Percentiles rank a stretch among this genome's conserved stretches.
Conservation (phyloP, 108 stramenopile species). For the Pseudonitzschia multistriata region DNA sequence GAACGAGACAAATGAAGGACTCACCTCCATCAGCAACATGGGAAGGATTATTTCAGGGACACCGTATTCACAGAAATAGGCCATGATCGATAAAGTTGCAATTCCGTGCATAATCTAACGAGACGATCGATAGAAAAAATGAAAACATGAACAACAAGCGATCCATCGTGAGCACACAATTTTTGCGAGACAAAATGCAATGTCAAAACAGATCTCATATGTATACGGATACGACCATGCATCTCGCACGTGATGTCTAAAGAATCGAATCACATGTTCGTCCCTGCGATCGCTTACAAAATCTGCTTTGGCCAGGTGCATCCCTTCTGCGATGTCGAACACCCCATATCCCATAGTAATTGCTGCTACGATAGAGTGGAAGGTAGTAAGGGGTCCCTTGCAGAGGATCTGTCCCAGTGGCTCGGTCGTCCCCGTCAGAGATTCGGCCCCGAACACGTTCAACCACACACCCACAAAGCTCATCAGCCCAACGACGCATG, state of each 20-base stretch:
- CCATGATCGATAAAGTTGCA: constrained; percentile 51
- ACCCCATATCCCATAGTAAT: constrained; percentile 60
- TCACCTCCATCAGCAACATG: constrained; percentile 61
- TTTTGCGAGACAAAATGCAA: neutral
- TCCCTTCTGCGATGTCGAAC: constrained; percentile 56
- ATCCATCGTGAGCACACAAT: neutral
- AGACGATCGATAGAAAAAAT: neutral
- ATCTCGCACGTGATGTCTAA: no score
- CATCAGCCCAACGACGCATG: constrained; percentile 30
- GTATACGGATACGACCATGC: neutral
- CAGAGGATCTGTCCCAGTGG: constrained; percentile 47
- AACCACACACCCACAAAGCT: constrained; percentile 40
- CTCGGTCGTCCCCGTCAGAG: constrained; percentile 48
- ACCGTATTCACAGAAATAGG: constrained; percentile 46
- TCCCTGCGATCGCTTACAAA: constrained; percentile 34
- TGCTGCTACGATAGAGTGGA: constrained; percentile 67
- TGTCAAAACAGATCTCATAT: neutral
- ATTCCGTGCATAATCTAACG: constrained; percentile 46
- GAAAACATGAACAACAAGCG: constrained; percentile 3
- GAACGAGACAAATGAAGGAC: neutral
- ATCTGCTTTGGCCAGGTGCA: constrained; percentile 37
- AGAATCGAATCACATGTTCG: no score
- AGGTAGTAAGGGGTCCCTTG: constrained; percentile 48
- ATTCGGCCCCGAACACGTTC: constrained; percentile 33
- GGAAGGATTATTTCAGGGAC: constrained; percentile 44